Percentiles rank a stretch among this genome's conserved stretches.
phyloP scores from a whole-genome alignment of 345 rosid genomes.

The Murraya paniculata region DNA sequence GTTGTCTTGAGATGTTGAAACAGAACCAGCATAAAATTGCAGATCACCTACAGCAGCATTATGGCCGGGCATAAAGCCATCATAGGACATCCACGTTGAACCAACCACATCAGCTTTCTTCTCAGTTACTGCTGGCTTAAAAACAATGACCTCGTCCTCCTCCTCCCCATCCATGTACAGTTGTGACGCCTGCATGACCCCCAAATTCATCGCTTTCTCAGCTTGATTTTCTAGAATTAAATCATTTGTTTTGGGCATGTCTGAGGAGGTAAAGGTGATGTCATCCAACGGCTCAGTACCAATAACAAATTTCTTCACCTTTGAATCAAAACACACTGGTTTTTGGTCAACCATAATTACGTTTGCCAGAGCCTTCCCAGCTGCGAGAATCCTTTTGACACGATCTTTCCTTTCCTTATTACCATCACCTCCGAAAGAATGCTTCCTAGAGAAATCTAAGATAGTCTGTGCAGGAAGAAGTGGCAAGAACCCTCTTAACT shows the following conservation, averaged over 20 bases:
- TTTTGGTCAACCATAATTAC: constrained; percentile 59
- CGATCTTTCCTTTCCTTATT: constrained; percentile 69
- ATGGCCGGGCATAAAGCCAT: constrained; percentile 43
- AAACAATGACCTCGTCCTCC: constrained; percentile 94
- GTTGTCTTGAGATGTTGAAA: constrained; percentile 43
- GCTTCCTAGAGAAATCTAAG: constrained; percentile 81
- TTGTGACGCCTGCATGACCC: constrained; percentile 32
- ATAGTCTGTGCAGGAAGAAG: constrained; percentile 83
- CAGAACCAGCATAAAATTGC: constrained; percentile 36
- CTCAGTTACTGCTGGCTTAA: constrained; percentile 68
- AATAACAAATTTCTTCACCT: constrained; percentile 61
- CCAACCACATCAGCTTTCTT: constrained; percentile 49
- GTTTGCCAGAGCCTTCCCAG: constrained; percentile 71
- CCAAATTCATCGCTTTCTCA: constrained; percentile 28
- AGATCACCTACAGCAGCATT: constrained; percentile 35
- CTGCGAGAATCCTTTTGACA: constrained; percentile 73
- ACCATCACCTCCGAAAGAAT: constrained; percentile 55
- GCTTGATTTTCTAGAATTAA: constrained; percentile 32
- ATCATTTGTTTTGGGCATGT: constrained; percentile 27
- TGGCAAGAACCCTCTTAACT: constrained; percentile 87
- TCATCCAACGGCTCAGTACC: constrained; percentile 60
- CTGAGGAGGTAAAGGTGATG: constrained; percentile 23
- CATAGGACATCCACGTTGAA: constrained; percentile 38
- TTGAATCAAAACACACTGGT: constrained; percentile 64
- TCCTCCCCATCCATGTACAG: constrained; percentile 59